Conservation (phyloP, 495 filamentous ascomycete genomes). For the Penicillium alfredii region DNA sequence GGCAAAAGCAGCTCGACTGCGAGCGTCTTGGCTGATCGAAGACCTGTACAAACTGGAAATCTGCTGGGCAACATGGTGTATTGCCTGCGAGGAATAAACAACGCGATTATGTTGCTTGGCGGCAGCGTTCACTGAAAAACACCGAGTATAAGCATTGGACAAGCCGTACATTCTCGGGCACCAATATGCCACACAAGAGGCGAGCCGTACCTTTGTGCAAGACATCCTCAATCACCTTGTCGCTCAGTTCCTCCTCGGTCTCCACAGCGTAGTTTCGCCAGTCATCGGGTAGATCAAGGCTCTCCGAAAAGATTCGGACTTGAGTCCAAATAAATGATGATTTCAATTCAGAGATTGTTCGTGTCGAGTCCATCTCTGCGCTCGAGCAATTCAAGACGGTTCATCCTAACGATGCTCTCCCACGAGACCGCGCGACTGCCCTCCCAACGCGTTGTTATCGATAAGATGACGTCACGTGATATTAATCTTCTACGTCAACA, state of each 20-base stretch:
- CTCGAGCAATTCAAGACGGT: no score
- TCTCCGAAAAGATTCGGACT: conserved; percentile 53
- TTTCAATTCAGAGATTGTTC: conserved; percentile 57
- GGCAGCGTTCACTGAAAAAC: conserved; percentile 57
- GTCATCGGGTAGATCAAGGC: conserved; percentile 48
- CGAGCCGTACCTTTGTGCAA: conserved; percentile 42
- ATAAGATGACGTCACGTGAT: no score
- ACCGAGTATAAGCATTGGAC: no score
- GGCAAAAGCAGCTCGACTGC: conserved; percentile 30
- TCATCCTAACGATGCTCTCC: no score
- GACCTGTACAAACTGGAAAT: conserved; percentile 67
- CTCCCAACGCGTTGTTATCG: neutral
- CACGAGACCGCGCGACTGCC: no score
- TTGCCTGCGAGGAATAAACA: conserved; percentile 68
- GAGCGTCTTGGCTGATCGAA: conserved; percentile 39
- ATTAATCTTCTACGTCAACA: no score
- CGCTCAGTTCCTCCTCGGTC: conserved; percentile 42
- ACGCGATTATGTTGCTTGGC: conserved; percentile 65
- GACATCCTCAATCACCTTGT: conserved; percentile 51
- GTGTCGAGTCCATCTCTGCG: conserved; percentile 39
- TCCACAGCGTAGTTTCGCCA: conserved; percentile 48
- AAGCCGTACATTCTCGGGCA: no score
- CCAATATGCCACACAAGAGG: no score
- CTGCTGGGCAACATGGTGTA: conserved; percentile 76
- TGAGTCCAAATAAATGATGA: conserved; percentile 58